phyloP scores from a whole-genome alignment of 306 rosid species.

The Parietaria judaica region DNA sequence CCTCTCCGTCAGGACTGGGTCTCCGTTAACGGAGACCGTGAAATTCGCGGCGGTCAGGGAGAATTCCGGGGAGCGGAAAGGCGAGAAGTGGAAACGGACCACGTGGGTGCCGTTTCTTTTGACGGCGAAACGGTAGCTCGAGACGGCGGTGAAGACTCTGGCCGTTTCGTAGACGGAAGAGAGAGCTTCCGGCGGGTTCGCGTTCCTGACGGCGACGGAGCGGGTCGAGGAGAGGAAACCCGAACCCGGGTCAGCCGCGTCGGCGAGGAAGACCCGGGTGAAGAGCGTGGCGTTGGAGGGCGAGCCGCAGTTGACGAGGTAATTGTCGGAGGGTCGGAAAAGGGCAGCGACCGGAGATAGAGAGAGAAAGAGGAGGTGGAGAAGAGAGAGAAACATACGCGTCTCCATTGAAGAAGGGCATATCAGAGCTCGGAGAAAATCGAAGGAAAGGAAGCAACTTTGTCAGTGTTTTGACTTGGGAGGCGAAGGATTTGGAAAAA shows the following conservation, averaged over 20 bases:
- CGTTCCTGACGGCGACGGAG: constrained; percentile 44
- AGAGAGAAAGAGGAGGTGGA: constrained; percentile 17
- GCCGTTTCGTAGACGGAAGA: constrained; percentile 55
- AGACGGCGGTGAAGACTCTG: constrained; percentile 55
- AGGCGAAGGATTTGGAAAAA: constrained; percentile 2
- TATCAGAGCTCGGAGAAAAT: neutral
- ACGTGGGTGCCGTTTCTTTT: constrained; percentile 64
- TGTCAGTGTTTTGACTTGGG: neutral
- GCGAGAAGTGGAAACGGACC: constrained; percentile 78
- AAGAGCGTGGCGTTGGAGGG: constrained; percentile 40
- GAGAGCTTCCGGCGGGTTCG: constrained; percentile 41
- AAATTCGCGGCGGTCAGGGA: constrained; percentile 55
- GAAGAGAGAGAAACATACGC: constrained; percentile 18
- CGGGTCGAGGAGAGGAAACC: constrained; percentile 35
- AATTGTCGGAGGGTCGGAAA: constrained; percentile 63
- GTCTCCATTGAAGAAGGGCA: constrained; percentile 38
- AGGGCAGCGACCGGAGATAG: constrained; percentile 32
- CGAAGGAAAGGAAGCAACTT: neutral
- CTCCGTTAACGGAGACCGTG: constrained; percentile 39
- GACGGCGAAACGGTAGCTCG: constrained; percentile 52
- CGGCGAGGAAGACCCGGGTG: constrained; percentile 48
- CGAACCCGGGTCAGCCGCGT: constrained; percentile 34
- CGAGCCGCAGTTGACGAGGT: constrained; percentile 79
- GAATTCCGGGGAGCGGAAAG: constrained; percentile 52
- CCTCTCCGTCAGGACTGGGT: constrained; percentile 22